Evolutionary conservation across 2,329 filamentous ascomycete genomes (phyloP), one percentile per base, ranked within the genome.

Genomic region (Alternaria solani): DNA sequence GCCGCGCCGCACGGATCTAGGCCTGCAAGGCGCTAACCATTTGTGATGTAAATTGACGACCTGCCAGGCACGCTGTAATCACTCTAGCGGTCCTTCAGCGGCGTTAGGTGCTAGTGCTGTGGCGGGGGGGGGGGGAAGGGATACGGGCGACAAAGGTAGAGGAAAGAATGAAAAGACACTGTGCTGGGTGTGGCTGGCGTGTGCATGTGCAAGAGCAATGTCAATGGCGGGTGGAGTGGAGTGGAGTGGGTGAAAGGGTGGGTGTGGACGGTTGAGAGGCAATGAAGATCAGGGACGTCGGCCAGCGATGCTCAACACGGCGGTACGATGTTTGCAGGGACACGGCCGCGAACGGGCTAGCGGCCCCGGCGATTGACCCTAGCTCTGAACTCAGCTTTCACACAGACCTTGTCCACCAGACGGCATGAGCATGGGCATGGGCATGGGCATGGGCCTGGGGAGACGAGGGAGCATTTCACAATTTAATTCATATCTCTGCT

Each of bases 401-500:
- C 68, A 68, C 66, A 66, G 62, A 63, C 65, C 66, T 64, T 57
- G 54, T 55, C 61, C 55, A 59, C 55, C 61, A 48, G 46, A 20
- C 30, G 46, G 30, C 28, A 48, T 48, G 44, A 26, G 18, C 44
- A 30, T 48, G 46, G 46, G 18, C 20, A 23, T 23, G 46, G n/a
- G 46, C 43, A 16, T 52, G 42, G 62, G n/a, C n/a, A n/a, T n/a
- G n/a, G n/a, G n/a, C n/a, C n/a, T n/a, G n/a, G 60, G 54, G 32
- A 6, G 32, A 30, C 28, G 44, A 61, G 57, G 43, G 55, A 59
- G 46, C 57, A 59, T 56, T 56, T 51, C 49, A 23, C 43, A 39
- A 51, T 55, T 46, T 59, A 63, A 57, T 63, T 55, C 56, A 65
- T 52, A 59, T 56, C 57, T 58, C 51, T 52, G 51, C 58, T 53